phyloP scores from a whole-genome alignment of 192 early-diverging fungal genomes.

The Powellomyces hirtus region DNA sequence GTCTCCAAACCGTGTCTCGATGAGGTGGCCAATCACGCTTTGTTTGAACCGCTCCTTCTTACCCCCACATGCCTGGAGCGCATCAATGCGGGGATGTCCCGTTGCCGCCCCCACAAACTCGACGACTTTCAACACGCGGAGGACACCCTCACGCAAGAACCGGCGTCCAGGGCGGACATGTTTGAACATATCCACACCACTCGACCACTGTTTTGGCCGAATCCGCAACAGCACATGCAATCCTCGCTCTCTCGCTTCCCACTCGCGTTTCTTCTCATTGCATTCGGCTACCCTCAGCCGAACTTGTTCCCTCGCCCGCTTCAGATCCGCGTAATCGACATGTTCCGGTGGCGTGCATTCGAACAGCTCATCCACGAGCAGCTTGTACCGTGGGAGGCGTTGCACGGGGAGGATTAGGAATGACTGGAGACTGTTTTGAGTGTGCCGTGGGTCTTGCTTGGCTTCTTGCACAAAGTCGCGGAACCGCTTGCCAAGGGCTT shows the following conservation, averaged over 20 bases:
- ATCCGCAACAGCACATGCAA: slow-evolving; percentile 29
- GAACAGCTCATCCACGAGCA: slow-evolving; percentile 83
- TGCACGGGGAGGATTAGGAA: slow-evolving; percentile 91
- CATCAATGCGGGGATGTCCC: not conserved
- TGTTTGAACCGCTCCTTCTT: slow-evolving; percentile 26
- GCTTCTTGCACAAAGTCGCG: slow-evolving; percentile 41
- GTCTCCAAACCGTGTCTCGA: slow-evolving; percentile 20
- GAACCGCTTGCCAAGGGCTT: slow-evolving; percentile 21
- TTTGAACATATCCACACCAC: slow-evolving; percentile 4
- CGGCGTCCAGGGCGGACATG: slow-evolving; percentile 22
- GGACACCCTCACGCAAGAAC: slow-evolving; percentile 30
- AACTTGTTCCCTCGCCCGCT: slow-evolving; percentile 67
- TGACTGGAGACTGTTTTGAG: slow-evolving; percentile 77
- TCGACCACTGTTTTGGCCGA: slow-evolving; percentile 7
- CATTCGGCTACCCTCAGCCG: slow-evolving; percentile 70
- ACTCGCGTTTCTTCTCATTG: slow-evolving; percentile 82
- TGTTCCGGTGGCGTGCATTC: slow-evolving; percentile 72
- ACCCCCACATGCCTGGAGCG: slow-evolving; percentile 15
- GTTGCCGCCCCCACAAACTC: slow-evolving; percentile 26
- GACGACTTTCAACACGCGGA: slow-evolving; percentile 38
- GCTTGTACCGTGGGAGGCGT: slow-evolving; percentile 88
- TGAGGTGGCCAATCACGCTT: slow-evolving; percentile 19
- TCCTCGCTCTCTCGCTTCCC: slow-evolving; percentile 47
- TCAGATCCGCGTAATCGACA: slow-evolving; percentile 73
- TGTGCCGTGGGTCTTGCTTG: slow-evolving; percentile 58